Percentiles rank a stretch among this genome's conserved stretches.
phyloP scores from a whole-genome alignment of 2,329 filamentous ascomycete genomes.

The Cladophialophora carrionii region DNA sequence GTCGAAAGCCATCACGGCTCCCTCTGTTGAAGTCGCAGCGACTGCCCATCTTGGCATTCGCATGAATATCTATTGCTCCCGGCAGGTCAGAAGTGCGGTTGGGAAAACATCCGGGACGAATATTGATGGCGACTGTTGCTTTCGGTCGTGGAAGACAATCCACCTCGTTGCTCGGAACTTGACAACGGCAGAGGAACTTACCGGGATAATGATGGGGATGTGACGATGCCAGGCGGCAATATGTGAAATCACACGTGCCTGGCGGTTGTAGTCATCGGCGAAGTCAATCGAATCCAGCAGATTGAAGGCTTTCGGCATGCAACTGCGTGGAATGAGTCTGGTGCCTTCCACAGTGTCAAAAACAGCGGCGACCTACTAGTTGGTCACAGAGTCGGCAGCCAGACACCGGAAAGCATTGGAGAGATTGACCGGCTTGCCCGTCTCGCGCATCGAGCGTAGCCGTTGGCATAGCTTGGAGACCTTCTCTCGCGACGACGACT shows the following conservation, averaged over 20 bases:
- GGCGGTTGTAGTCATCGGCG: conserved; percentile 35
- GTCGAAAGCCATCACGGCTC: conserved; percentile 31
- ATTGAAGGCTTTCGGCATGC: conserved; percentile 34
- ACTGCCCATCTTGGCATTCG: conserved; percentile 33
- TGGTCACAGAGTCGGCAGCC: conserved; percentile 36
- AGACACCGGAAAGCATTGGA: conserved; percentile 36
- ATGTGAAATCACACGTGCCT: conserved; percentile 32
- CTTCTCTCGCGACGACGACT: conserved; percentile 30
- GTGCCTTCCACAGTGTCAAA: neutral
- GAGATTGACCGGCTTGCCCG: conserved; percentile 33
- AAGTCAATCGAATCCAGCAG: conserved; percentile 36
- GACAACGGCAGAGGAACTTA: neutral
- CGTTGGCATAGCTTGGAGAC: conserved; percentile 34
- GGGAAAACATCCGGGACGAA: neutral
- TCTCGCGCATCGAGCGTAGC: conserved; percentile 28
- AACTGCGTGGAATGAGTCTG: conserved; percentile 12
- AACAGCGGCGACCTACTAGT: conserved; percentile 21
- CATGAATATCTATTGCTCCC: conserved; percentile 27
- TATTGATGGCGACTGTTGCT: neutral
- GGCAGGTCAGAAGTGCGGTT: neutral
- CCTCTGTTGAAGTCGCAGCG: conserved; percentile 32
- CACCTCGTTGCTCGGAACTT: neutral
- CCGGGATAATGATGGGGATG: conserved; percentile 35
- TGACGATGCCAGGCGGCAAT: conserved; percentile 36
- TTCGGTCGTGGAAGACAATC: neutral